Evolutionary conservation across 345 rosid genomes (phyloP).

Genomic region (Odontarrhena argentea): DNA sequence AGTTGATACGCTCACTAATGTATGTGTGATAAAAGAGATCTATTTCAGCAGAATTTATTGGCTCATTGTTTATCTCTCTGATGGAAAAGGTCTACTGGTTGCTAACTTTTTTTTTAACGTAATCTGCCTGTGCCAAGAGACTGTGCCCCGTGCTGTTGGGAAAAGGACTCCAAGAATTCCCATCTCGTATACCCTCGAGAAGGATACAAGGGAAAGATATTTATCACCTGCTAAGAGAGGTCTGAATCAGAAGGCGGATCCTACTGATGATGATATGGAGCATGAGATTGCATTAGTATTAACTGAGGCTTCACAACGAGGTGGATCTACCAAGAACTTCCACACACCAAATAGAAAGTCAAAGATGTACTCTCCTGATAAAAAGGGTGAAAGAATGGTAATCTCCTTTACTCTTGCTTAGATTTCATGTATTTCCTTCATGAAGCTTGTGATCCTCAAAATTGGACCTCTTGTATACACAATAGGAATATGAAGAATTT

Average conservation of each 20-base stretch:
- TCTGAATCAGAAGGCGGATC: slow-evolving; percentile 52
- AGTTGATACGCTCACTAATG: slow-evolving; percentile 5
- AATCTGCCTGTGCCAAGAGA: slow-evolving; percentile 50
- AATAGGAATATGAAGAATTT: slow-evolving; percentile 21
- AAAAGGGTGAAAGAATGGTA: slow-evolving; percentile 59
- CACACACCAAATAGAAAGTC: slow-evolving; percentile 57
- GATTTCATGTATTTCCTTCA: slow-evolving; percentile 17
- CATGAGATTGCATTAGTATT: slow-evolving; percentile 74
- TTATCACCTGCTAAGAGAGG: slow-evolving; percentile 62
- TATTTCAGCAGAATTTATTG: not conserved
- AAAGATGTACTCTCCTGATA: slow-evolving; percentile 54
- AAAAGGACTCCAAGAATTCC: slow-evolving; percentile 88
- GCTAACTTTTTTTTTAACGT: slow-evolving; percentile 39
- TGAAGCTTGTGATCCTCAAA: slow-evolving; percentile 6
- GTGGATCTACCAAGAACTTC: slow-evolving; percentile 63
- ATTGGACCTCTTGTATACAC: not conserved
- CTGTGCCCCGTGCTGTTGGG: slow-evolving; percentile 80
- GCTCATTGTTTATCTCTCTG: slow-evolving; percentile 9
- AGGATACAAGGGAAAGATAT: slow-evolving; percentile 53
- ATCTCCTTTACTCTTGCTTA: slow-evolving; percentile 34
- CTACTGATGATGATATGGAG: slow-evolving; percentile 70
- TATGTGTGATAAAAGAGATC: slow-evolving; percentile 2
- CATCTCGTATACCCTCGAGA: slow-evolving; percentile 57
- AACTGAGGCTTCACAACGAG: slow-evolving; percentile 78
- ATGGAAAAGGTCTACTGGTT: slow-evolving; percentile 15